These are phyloP conservation scores for Umbelopsis vinacea DNA, from an alignment of 192 early-diverging fungal species.

Conservation along the genomic window DNA sequence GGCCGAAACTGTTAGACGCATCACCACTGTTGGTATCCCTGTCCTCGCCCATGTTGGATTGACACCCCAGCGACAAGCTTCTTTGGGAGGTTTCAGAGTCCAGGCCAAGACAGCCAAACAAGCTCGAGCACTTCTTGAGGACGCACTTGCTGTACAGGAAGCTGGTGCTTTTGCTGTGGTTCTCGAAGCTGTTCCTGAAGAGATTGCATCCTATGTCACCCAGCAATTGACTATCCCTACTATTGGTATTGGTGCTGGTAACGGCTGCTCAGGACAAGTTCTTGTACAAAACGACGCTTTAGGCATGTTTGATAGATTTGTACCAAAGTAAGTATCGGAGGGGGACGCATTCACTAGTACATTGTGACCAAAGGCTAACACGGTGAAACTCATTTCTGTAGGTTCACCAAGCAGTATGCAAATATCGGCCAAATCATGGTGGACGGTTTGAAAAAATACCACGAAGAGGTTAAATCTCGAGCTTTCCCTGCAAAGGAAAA, in stretches of 20 bases:
- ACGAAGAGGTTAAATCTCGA: constrained; percentile 74
- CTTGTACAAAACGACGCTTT: constrained; percentile 91
- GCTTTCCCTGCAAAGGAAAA: constrained; percentile 81
- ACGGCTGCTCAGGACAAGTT: constrained; percentile 89
- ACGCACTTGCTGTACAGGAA: constrained; percentile 87
- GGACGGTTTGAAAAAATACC: constrained; percentile 74
- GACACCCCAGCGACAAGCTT: constrained; percentile 89
- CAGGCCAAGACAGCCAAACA: constrained; percentile 85
- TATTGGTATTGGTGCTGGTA: constrained; percentile 97
- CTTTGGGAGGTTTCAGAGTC: constrained; percentile 89
- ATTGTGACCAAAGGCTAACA: neutral
- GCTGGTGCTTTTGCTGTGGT: constrained; percentile 93
- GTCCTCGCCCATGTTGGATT: constrained; percentile 95
- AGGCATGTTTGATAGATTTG: constrained; percentile 90
- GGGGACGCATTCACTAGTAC: neutral
- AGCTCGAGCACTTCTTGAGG: constrained; percentile 79
- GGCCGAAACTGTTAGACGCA: constrained; percentile 71
- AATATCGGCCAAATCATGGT: constrained; percentile 74
- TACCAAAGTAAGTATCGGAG: constrained; percentile 70
- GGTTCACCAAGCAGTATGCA: constrained; percentile 90
- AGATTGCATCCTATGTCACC: constrained; percentile 90
- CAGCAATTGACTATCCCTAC: constrained; percentile 81
- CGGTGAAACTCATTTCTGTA: constrained; percentile 26
- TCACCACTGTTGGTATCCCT: constrained; percentile 89
- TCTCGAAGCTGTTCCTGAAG: constrained; percentile 89